Base-by-base conservation (phyloP, 805 yeast genomes). In the Barnettozyma siamensis region DNA sequence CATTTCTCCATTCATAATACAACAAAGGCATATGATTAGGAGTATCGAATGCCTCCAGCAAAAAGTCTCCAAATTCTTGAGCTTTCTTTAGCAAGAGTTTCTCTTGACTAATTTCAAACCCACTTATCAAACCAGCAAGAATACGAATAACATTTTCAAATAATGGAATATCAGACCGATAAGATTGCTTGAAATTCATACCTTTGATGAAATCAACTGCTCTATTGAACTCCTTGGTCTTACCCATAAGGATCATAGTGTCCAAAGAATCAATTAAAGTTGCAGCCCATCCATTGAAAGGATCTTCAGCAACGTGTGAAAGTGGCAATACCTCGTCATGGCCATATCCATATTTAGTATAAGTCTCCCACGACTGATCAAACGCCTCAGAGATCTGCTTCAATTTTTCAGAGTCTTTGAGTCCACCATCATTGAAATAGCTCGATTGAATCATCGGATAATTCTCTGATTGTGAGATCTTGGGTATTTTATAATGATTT, bases 41-140 rank as follows among this genome's bases (percentile, higher is more conserved):
- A 0, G 83, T 76, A 47, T 78, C 83, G 49, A 75, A 78, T 0
- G 80, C 70, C 18, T 75, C 72, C 49, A 77, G 49, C 27, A 76
- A 54, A 40, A 75, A 61, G 37, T 72, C 71, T 1, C 71, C 81
- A 13, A 76, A 51, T 21, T 71, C 69, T 20, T 58, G 58, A 1
- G 79, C 75, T 45, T 68, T 64, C 1, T 47, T 48, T 7, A 72
- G 52, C 13, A 68, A 57, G 1, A 66, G 43, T 29, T 55, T 43
- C 2, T 63, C 63, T 1, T 52, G 38, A 0, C 78, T 67, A 27
- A 78, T 51, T 34, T 78, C 80, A 46, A 72, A 76, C 0, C 75
- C 78, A 2, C 76, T 60, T 9, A 77, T 40, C 8, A 77, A 54
- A 0, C 82, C 80, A 6, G 80, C 82, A 11, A 77, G 59, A 32